Percentiles rank a stretch among this genome's conserved stretches.
phyloP scores from a whole-genome alignment of 2,329 filamentous ascomycete genomes.

The Zasmidium cellare region DNA sequence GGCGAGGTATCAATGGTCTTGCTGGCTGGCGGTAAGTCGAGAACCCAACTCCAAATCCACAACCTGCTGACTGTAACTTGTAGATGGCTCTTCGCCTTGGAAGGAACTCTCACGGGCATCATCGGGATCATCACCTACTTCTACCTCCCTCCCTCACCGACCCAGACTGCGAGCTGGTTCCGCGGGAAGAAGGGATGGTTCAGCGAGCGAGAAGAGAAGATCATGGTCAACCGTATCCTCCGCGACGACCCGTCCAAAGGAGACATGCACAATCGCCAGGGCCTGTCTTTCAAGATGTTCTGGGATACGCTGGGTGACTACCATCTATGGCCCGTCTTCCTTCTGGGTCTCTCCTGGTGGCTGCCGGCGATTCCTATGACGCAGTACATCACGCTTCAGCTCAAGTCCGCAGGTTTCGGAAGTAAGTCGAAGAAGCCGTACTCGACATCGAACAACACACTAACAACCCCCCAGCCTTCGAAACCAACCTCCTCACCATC shows the following conservation, averaged over 20 bases:
- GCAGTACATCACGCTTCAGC: slow-evolving; percentile 42
- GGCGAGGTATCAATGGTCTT: slow-evolving; percentile 43
- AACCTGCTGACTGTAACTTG: slow-evolving; percentile 53
- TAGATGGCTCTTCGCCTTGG: slow-evolving; percentile 59
- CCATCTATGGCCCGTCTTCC: slow-evolving; percentile 57
- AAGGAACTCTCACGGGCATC: slow-evolving; percentile 55
- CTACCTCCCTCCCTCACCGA: slow-evolving; percentile 60
- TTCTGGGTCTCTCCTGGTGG: slow-evolving; percentile 49
- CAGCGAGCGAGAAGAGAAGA: slow-evolving; percentile 59
- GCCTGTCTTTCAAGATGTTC: slow-evolving; percentile 49
- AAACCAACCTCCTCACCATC: slow-evolving; percentile 44
- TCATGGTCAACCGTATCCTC: slow-evolving; percentile 63
- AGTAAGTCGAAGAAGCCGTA: slow-evolving; percentile 9
- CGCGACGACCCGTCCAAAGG: slow-evolving; percentile 63
- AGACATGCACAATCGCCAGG: slow-evolving; percentile 62
- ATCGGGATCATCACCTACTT: slow-evolving; percentile 57
- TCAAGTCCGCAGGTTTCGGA: slow-evolving; percentile 41
- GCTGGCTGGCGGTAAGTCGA: slow-evolving; percentile 48
- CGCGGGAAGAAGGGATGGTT: slow-evolving; percentile 65
- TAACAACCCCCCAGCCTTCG: slow-evolving; percentile 30
- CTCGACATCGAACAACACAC: not conserved
- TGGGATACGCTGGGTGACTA: slow-evolving; percentile 55
- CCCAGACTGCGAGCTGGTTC: slow-evolving; percentile 62
- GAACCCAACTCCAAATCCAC: slow-evolving; percentile 43
- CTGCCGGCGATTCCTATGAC: slow-evolving; percentile 39